phyloP scores from a whole-genome alignment of 768 basidiomycete species.

The Crucibulum laeve region DNA sequence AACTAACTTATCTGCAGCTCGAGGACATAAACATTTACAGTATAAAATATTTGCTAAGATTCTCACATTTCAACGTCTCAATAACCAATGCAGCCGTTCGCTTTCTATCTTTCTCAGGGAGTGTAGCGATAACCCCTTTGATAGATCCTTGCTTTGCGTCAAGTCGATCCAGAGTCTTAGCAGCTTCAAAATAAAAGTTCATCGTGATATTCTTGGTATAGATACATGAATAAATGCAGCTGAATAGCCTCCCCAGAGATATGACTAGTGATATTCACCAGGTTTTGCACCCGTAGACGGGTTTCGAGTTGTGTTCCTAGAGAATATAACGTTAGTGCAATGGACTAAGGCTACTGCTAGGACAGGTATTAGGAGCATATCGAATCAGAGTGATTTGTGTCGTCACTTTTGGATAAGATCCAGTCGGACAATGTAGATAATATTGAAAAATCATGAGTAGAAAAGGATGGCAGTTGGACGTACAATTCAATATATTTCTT shows the following conservation, averaged over 20 bases:
- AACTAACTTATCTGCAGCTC: conserved; percentile 65
- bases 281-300: too few species aligned
- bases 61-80: conserved; percentile 91
- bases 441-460: conserved; percentile 49
- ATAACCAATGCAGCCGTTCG: conserved; percentile 85
- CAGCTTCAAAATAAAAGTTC: conserved; percentile 96
- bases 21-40: conserved; percentile 1
- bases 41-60: background rate
- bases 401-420: conserved; percentile 46
- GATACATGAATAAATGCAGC: conserved; percentile 8
- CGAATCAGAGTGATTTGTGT: conserved; percentile 16
- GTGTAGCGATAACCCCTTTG: conserved; percentile 71
- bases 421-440: conserved; percentile 95
- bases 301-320: background rate
- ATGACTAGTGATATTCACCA: background rate
- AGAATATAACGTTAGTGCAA: background rate
- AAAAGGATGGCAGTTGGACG: conserved; percentile 8
- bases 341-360: too few species aligned
- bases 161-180: conserved; percentile 76
- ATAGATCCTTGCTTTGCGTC: conserved; percentile 91
- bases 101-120: conserved; percentile 73
- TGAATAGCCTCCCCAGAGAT: conserved; percentile 5
- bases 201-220: conserved; percentile 45
- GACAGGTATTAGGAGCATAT: too few species aligned
- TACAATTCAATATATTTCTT: conserved; percentile 4